Evolutionary conservation across 192 early-diverging fungal genomes (phyloP).

Genomic region (Coemansia sp.): DNA sequence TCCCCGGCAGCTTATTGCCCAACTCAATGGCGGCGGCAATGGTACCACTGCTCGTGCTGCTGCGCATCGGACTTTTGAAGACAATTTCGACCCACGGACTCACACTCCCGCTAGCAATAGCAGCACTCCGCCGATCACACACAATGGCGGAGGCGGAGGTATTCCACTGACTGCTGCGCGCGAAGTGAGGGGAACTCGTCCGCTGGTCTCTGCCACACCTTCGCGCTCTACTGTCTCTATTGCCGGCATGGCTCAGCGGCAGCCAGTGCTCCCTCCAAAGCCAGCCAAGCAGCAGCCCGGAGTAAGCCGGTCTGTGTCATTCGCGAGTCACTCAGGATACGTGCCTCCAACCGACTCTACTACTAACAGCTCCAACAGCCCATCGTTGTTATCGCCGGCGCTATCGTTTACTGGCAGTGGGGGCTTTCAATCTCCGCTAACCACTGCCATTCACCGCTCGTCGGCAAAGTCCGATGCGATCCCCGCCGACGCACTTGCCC

Average conservation of each 20-base stretch:
- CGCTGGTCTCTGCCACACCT: neutral
- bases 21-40: slow-evolving; percentile 19
- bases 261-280: neutral
- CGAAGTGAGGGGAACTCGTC: slow-evolving; percentile 16
- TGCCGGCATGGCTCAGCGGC: neutral
- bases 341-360: neutral
- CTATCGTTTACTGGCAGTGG: slow-evolving; percentile 2
- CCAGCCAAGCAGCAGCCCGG: neutral
- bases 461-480: slow-evolving; percentile 5
- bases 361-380: neutral
- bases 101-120: slow-evolving; percentile 7
- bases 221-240: neutral
- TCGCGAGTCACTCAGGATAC: neutral
- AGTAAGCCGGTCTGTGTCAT: slow-evolving; percentile 5
- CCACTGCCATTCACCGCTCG: neutral
- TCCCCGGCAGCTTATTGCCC: slow-evolving; percentile 30
- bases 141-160: neutral
- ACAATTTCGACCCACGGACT: slow-evolving; percentile 35
- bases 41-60: neutral
- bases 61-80: slow-evolving; percentile 21
- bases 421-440: neutral
- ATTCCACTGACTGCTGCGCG: slow-evolving; percentile 13
- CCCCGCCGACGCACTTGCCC: slow-evolving; percentile 16
- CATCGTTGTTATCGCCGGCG: neutral
- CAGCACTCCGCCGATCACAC: neutral